Base-by-base conservation (phyloP, 208 protist genomes). In the Trypanosoma boissoni region DNA sequence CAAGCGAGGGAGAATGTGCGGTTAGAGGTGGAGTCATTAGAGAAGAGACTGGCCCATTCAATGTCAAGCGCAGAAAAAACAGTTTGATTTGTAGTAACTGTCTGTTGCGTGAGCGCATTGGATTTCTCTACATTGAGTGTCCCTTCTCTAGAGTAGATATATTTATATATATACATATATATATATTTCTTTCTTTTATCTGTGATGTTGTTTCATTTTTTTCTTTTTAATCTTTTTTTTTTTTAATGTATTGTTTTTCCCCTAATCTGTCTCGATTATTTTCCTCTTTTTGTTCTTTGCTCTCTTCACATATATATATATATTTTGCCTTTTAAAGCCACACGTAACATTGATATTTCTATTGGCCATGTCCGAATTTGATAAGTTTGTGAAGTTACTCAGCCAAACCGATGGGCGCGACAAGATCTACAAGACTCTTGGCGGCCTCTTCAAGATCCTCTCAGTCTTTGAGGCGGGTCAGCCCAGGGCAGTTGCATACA, bases 351-450 rank as follows among this genome's bases (percentile, higher is more conserved):
- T n/a, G n/a, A n/a, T n/a, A n/a, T n/a, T n/a, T n/a, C 12, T 14
- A 43, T 1, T 16, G 26, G 80, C 28, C 49, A 90, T 90, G 83
- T 76, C 76, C 69, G 74, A 82, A 57, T 74, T 92, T 43, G 75
- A 93, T 9, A 85, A 82, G 65, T 72, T 91, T 43, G 83, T 92
- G 50, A 87, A 83, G 67, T 83, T 96, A 14, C 86, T 96, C 58
- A 72, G 58, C 39, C 76, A 84, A 72, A 96, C 85, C 20, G 91
- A 96, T 74, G 91, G 91, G 55, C 87, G 91, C 46, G 91, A 96
- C 64, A 96, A 96, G 80, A 89, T 96, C 64, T 94, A 94, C 76
- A 96, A 96, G 74, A 80, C 81, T 54, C 54, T 87, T 43, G 80
- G 65, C 23, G 84, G 83, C 55, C 39, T 94, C 44, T 74, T 83